Conservation (phyloP, 2,329 filamentous ascomycete genomes). For the Aspergillus cejpii region DNA sequence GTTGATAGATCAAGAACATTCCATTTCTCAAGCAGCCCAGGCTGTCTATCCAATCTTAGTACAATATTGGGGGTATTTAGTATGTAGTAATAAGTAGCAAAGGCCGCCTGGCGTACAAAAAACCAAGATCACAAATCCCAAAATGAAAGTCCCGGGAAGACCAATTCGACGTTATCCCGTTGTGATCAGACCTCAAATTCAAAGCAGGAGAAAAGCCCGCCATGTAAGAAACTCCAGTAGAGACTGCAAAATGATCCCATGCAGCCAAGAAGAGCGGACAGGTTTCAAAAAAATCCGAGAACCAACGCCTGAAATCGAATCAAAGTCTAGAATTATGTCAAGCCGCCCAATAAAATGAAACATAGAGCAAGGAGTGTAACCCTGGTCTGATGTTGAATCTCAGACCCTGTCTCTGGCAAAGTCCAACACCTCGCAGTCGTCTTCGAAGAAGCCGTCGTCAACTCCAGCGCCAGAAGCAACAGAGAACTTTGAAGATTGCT, state of each 20-base stretch:
- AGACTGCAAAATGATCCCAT: neutral
- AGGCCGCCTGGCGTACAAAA: neutral
- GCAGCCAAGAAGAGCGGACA: neutral
- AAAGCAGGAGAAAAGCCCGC: neutral
- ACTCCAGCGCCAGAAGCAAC: conserved; percentile 40
- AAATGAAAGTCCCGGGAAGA: neutral
- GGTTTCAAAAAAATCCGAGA: neutral
- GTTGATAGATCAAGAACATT: conserved; percentile 4
- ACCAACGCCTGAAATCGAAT: neutral
- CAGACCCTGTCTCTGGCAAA: conserved; percentile 60
- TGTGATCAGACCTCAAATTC: neutral
- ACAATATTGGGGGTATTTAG: conserved; percentile 12
- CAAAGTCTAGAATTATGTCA: neutral
- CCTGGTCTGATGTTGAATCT: conserved; percentile 9
- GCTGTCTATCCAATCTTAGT: conserved; percentile 8
- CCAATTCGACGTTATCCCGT: neutral
- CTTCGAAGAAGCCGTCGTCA: conserved; percentile 77
- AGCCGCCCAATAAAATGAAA: neutral
- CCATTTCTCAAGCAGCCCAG: conserved; percentile 3
- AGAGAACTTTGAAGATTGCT: conserved; percentile 25
- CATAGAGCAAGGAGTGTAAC: neutral
- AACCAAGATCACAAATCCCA: conserved; percentile 2
- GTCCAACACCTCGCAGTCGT: conserved; percentile 85
- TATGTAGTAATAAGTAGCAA: conserved; percentile 9
- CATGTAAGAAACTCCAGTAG: neutral